Conservation (phyloP, 805 yeast species). For the Saccharomycopsis capsularis region DNA sequence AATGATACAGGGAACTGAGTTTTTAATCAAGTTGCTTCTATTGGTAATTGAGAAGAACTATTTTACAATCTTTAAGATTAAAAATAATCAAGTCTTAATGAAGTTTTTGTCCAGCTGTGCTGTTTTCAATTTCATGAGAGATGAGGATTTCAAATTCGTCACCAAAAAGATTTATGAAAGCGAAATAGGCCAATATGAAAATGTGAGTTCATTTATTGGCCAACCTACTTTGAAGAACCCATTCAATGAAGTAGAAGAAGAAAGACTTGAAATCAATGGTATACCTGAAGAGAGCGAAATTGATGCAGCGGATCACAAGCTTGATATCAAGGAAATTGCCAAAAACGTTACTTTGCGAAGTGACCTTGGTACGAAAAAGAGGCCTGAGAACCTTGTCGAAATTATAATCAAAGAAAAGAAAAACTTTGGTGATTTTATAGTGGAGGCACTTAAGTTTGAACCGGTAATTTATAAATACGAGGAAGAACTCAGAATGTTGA, state of each 20-base stretch:
- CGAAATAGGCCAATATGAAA: slow-evolving; percentile 13
- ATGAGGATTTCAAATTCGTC: slow-evolving; percentile 15
- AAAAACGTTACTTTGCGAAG: slow-evolving; percentile 11
- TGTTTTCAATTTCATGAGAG: slow-evolving; percentile 14
- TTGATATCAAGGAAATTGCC: slow-evolving; percentile 6
- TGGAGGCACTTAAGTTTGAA: slow-evolving; percentile 20
- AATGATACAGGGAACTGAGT: slow-evolving; percentile 21
- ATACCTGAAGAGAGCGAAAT: no score
- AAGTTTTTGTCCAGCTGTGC: slow-evolving; percentile 14
- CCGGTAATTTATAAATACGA: slow-evolving; percentile 18
- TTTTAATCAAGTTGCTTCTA: slow-evolving; percentile 18
- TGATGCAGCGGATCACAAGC: background rate
- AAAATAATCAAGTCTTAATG: slow-evolving; percentile 14
- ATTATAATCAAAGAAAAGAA: slow-evolving; percentile 19
- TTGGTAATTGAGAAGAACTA: slow-evolving; percentile 21
- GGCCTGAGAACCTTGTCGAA: slow-evolving; percentile 10
- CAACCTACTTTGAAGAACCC: slow-evolving; percentile 7
- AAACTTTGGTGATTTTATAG: slow-evolving; percentile 14
- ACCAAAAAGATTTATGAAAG: slow-evolving; percentile 6
- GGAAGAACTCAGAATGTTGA: slow-evolving; percentile 15
- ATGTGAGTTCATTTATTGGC: slow-evolving; percentile 5
- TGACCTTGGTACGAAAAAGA: slow-evolving; percentile 2
- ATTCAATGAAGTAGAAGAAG: slow-evolving; percentile 3
- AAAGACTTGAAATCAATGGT: background rate
- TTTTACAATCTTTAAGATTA: slow-evolving; percentile 19